A percentile compares a stretch with the other conserved stretches of the same genome.
Evolutionary conservation across 345 rosid species (phyloP).

Genomic region (Arabidopsis suecica): DNA sequence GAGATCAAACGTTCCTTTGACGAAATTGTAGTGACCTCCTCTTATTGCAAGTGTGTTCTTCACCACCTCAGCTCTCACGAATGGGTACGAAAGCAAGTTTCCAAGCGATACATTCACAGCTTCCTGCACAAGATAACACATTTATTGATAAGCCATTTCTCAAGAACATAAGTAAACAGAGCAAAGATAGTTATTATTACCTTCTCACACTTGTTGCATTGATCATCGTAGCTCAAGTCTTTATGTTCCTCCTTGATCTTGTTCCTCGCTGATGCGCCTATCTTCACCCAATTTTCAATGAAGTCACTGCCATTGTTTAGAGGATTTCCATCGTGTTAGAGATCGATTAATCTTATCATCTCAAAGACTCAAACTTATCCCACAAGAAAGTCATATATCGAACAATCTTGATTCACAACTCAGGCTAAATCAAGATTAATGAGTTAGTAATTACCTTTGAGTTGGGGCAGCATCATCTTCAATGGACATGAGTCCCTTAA

Average conservation of each 20-base stretch:
- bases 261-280: slow-evolving; percentile 67
- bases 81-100: slow-evolving; percentile 78
- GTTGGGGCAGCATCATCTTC: slow-evolving; percentile 55
- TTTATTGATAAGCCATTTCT: background rate
- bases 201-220: slow-evolving; percentile 78
- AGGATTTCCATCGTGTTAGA: background rate
- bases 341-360: background rate
- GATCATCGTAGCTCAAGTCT: slow-evolving; percentile 48
- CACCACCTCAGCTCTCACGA: slow-evolving; percentile 69
- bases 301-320: slow-evolving; percentile 66
- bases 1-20: slow-evolving; percentile 66
- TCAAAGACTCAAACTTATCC: no score
- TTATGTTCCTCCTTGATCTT: slow-evolving; percentile 62
- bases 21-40: slow-evolving; percentile 84
- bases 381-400: no score
- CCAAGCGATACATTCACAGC: slow-evolving; percentile 86
- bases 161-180: slow-evolving; percentile 10
- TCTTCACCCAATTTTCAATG: slow-evolving; percentile 92
- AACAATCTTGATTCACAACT: slow-evolving; percentile 38
- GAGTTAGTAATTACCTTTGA: slow-evolving; percentile 18
- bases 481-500: slow-evolving; percentile 93
- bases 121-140: slow-evolving; percentile 51
- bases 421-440: background rate
- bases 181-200: slow-evolving; percentile 40
- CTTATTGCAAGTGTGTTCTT: slow-evolving; percentile 56